phyloP scores from a whole-genome alignment of 768 basidiomycete genomes.

The Phlebiopsis gigantea region DNA sequence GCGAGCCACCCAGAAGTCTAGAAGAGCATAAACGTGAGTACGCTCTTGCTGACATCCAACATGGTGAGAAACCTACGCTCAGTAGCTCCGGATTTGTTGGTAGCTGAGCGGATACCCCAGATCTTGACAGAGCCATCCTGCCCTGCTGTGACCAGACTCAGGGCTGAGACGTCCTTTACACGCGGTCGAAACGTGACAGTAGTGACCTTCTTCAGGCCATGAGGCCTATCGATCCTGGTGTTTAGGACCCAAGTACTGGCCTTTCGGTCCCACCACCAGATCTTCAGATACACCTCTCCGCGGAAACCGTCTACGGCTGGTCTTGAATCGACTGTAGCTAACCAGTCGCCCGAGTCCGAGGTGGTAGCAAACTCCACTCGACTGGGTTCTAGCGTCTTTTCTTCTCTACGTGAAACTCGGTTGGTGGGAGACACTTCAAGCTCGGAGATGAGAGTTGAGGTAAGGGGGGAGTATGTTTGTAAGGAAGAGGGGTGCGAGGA shows the following conservation, averaged over 20 bases:
- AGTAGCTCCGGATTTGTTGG: conserved; percentile 38
- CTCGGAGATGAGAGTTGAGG: conserved; percentile 71
- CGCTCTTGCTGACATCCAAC: not conserved
- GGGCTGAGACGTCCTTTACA: conserved; percentile 22
- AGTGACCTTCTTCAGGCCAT: conserved; percentile 59
- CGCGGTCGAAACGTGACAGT: conserved; percentile 65
- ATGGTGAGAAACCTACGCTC: conserved; percentile 41
- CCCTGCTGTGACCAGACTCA: conserved; percentile 67
- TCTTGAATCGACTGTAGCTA: conserved; percentile 84
- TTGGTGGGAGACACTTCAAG: conserved; percentile 94
- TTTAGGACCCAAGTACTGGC: conserved; percentile 67
- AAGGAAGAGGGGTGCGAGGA: conserved; percentile 96
- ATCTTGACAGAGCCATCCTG: conserved; percentile 72
- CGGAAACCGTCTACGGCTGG: conserved; percentile 61
- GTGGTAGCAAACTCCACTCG: conserved; percentile 68
- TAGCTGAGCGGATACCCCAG: conserved; percentile 60
- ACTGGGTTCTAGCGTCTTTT: conserved; percentile 68
- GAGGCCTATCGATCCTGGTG: conserved; percentile 86
- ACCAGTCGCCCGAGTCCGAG: conserved; percentile 73
- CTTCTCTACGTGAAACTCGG: conserved; percentile 76
- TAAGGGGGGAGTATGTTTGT: conserved; percentile 78
- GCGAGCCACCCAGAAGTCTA: conserved; percentile 72
- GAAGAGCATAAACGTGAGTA: not conserved
- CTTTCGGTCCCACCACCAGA: conserved; percentile 82
- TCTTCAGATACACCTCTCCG: conserved; percentile 75